These are phyloP conservation scores for Rhizophagus sp. DNA, from an alignment of 192 early-diverging fungal genomes.

Conservation along the genomic window DNA sequence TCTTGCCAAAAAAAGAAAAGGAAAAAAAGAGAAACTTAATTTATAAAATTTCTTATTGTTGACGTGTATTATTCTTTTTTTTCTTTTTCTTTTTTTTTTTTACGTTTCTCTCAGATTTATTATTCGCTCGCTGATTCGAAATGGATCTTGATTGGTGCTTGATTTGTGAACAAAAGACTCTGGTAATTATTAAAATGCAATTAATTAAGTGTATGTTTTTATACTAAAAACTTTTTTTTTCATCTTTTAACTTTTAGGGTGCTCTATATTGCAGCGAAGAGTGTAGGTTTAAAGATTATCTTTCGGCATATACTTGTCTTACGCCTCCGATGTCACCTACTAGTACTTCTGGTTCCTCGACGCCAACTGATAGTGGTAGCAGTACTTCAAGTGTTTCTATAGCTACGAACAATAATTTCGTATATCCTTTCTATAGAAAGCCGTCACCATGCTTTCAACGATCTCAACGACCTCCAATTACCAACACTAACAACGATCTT, in stretches of 20 bases:
- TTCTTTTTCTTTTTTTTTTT: not conserved
- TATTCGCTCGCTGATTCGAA: not conserved
- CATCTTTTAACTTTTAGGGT: not conserved
- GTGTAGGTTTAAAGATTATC: conserved; percentile 15
- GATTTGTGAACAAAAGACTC: conserved; percentile 21
- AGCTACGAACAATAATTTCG: not conserved
- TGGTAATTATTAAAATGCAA: not conserved
- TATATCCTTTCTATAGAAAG: conserved; percentile 12
- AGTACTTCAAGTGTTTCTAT: not conserved
- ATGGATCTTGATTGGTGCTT: conserved; percentile 26
- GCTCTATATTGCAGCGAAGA: conserved; percentile 15
- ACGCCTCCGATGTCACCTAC: conserved; percentile 3
- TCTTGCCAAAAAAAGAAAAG: not conserved
- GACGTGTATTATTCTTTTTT: not conserved
- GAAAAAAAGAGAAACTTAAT: not conserved
- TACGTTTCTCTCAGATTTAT: no score
- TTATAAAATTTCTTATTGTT: not conserved
- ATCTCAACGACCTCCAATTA: not conserved
- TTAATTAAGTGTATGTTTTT: not conserved
- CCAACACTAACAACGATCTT: not conserved
- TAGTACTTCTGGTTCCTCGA: not conserved
- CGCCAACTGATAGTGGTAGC: not conserved
- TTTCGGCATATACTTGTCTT: conserved; percentile 9
- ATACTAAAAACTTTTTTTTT: no score
- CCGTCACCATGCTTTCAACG: not conserved